Evolutionary conservation across 1,284 basidiomycete species (phyloP), one percentile per base, ranked within the genome.

Genomic region (Cystobasidium pallidum): DNA sequence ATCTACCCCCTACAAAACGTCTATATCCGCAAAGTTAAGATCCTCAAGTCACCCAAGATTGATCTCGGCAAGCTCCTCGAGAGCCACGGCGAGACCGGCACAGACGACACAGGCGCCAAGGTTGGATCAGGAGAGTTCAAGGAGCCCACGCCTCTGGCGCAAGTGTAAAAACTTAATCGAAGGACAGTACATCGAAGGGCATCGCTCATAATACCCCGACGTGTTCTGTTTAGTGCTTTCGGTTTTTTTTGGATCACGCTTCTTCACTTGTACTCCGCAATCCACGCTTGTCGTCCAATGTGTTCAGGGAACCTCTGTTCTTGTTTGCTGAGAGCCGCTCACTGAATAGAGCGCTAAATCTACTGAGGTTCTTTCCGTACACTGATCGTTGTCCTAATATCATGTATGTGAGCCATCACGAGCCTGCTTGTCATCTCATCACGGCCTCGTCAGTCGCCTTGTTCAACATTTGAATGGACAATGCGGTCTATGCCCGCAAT

Each of bases 1-100:
- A 97, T 98, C 85, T 98, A 95, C 86, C 95, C 95, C 78, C 85
- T 99, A 81, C 93, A 96, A 86, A 96, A 98, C 83, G 94, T 97
- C 82, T 96, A 94, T 86, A 87, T 98, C 81, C 91, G 94, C 85
- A 97, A 98, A 86, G 78, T 77, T 43, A 82, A 82, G 80, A 94
- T 99, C 81, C 86, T 99, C 82, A 99, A 98, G 86, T 86, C 94
- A 78, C 96, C 95, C 79, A 96, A 95, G 84, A 92, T 95, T 83
- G 96, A 98, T 83, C 85, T 93, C 74, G 89, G 90, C 79, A 97
- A 97, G 84, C 86, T 99, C 71, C 87, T 96, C 78, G 94, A 98
- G 83, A 88, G 95, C 74, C 95, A 98, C 84, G 92, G 92, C 78
- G 94, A 95, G 83, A 88, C 91, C 66, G 80, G 79, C 62, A 70